Percentiles rank a stretch among this genome's conserved stretches.
These are phyloP conservation scores for Dichotomopilus funicola DNA, from an alignment of 2,329 filamentous ascomycete species.

Conservation along the genomic window DNA sequence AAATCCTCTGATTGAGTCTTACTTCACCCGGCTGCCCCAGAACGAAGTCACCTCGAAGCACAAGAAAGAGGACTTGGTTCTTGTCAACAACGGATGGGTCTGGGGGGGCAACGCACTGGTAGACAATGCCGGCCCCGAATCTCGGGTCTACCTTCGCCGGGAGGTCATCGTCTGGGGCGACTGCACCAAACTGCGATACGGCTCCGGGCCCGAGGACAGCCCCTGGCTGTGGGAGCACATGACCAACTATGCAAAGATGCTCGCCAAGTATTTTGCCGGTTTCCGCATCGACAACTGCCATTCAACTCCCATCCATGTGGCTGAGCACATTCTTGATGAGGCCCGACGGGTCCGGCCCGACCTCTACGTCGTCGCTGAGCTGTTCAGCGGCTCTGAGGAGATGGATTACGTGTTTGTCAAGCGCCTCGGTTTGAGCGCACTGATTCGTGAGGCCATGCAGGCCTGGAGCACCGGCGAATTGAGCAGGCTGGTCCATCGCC, in stretches of 20 bases:
- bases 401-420: constrained; percentile 97
- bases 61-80: constrained; percentile 65
- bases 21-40: constrained; percentile 82
- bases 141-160: constrained; percentile 86
- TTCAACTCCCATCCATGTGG: constrained; percentile 89
- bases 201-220: constrained; percentile 70
- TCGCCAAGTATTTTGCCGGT: constrained; percentile 92
- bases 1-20: constrained; percentile 83
- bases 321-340: constrained; percentile 89
- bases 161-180: constrained; percentile 99
- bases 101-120: constrained; percentile 94
- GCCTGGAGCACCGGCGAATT: constrained; percentile 93
- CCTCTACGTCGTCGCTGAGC: constrained; percentile 85
- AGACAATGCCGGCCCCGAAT: constrained; percentile 86
- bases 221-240: constrained; percentile 95
- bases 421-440: constrained; percentile 78
- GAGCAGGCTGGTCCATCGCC: constrained; percentile 84
- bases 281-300: constrained; percentile 98
- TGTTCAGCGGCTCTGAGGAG: constrained; percentile 92
- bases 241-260: constrained; percentile 81
- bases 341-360: constrained; percentile 84
- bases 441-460: constrained; percentile 98
- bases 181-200: constrained; percentile 94
- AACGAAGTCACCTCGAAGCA: constrained; percentile 75
- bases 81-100: constrained; percentile 97